Evolutionary conservation across 495 filamentous ascomycete species (phyloP).

Genomic region (Monascus purpureus): DNA sequence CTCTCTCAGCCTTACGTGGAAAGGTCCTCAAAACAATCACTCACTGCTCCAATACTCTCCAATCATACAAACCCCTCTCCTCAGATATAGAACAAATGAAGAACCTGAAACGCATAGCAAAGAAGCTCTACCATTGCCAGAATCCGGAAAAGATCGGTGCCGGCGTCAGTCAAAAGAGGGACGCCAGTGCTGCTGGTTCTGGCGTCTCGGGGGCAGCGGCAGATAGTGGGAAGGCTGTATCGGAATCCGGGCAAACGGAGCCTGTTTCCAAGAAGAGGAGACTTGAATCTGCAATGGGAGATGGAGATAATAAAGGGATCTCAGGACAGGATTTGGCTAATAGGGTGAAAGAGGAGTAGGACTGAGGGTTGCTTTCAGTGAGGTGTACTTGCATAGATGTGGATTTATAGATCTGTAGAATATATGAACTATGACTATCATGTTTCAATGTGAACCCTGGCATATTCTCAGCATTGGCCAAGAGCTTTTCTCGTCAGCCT

Average conservation of each 20-base stretch:
- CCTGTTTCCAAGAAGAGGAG: constrained; percentile 31
- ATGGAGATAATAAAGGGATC: constrained; percentile 15
- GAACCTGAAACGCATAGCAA: constrained; percentile 43
- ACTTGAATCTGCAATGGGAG: constrained; percentile 16
- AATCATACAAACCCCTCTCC: constrained; percentile 25
- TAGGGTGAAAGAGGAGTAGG: constrained; percentile 19
- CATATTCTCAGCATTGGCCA: no score
- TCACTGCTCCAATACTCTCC: constrained; percentile 23
- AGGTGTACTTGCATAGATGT: constrained; percentile 1
- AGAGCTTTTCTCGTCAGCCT: no score
- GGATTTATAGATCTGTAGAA: no score
- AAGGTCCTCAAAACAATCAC: constrained; percentile 31
- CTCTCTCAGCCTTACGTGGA: constrained; percentile 18
- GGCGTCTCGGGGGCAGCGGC: constrained; percentile 5
- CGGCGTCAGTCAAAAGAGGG: constrained; percentile 10
- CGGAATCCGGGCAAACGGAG: constrained; percentile 27
- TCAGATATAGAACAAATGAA: constrained; percentile 33
- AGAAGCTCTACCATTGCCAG: constrained; percentile 66
- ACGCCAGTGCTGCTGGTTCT: constrained; percentile 7
- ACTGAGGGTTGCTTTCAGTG: constrained; percentile 12
- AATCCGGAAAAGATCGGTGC: constrained; percentile 50
- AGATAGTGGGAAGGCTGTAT: neutral
- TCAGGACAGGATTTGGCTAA: constrained; percentile 31
- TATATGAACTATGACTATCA: no score
- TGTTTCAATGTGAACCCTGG: no score